Percentiles rank a stretch among this genome's conserved stretches.
Conservation (phyloP, 208 protist genomes). For the Tritrichomonas foetus region DNA sequence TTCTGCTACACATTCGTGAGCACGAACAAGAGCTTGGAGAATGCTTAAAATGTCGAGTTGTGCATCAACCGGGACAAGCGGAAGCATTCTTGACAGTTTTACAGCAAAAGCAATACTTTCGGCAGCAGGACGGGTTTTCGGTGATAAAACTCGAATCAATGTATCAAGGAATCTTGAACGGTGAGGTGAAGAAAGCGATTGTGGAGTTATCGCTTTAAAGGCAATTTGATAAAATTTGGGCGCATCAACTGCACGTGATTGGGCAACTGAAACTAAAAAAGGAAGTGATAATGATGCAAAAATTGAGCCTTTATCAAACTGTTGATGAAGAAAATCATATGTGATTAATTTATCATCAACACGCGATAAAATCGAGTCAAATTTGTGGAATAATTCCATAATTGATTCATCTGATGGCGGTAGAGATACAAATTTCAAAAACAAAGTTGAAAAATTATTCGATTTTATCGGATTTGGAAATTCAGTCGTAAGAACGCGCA, state of each 20-base stretch:
- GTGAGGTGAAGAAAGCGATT: neutral
- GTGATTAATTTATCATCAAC: slow-evolving; percentile 20
- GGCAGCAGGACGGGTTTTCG: neutral
- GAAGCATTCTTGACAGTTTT: slow-evolving; percentile 16
- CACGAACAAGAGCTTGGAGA: neutral
- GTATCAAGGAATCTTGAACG: neutral
- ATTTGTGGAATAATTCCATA: neutral
- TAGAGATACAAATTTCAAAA: neutral
- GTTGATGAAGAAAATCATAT: slow-evolving; percentile 20
- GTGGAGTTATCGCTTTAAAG: neutral
- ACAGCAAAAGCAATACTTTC: neutral
- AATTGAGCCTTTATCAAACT: neutral
- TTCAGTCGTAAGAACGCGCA: neutral
- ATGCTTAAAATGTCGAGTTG: neutral
- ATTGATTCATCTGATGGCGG: neutral
- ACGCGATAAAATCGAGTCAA: neutral
- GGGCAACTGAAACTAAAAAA: neutral
- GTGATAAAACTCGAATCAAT: neutral
- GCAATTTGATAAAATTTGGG: neutral
- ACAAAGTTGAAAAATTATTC: neutral
- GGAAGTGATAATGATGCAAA: neutral
- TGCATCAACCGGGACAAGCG: neutral
- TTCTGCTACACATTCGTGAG: neutral
- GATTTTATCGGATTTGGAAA: neutral
- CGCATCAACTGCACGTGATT: neutral